Percentiles rank a stretch among this genome's conserved stretches.
Conservation (phyloP, 768 basidiomycete species). For the Termitomyces sp. region DNA sequence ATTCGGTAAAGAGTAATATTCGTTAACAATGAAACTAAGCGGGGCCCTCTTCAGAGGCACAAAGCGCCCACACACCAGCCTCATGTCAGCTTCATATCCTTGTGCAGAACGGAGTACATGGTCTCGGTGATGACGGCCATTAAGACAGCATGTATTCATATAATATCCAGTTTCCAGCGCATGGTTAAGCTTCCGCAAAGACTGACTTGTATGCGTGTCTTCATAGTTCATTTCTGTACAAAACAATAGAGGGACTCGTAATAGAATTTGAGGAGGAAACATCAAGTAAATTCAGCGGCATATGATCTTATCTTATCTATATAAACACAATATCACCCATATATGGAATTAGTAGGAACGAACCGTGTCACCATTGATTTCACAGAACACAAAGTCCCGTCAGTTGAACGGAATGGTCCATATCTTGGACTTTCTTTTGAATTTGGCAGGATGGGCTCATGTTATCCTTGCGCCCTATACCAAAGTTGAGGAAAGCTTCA, state of each 20-base stretch:
- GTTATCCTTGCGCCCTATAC: constrained; percentile 81
- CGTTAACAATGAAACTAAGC: neutral
- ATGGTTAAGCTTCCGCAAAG: neutral
- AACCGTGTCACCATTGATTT: neutral
- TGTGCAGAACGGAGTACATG: neutral
- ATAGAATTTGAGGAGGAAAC: too few relatives aligned
- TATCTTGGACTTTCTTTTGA: constrained; percentile 43
- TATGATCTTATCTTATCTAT: neutral
- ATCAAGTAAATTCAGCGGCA: neutral
- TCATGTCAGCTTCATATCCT: neutral
- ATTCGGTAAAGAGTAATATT: neutral
- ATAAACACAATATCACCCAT: too few relatives aligned
- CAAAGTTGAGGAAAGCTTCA: constrained; percentile 98
- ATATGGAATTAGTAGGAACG: neutral
- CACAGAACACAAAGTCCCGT: neutral
- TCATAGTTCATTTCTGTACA: too few relatives aligned
- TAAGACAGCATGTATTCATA: neutral
- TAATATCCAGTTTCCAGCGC: neutral
- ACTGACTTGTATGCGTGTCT: neutral
- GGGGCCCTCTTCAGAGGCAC: neutral
- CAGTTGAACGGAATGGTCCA: constrained; percentile 5
- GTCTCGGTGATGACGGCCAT: neutral
- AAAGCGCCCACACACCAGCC: neutral
- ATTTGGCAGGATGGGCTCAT: constrained; percentile 52
- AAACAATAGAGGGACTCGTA: neutral